Evolutionary conservation across 2,329 filamentous ascomycete genomes (phyloP).

Genomic region (Diplodia corticola): DNA sequence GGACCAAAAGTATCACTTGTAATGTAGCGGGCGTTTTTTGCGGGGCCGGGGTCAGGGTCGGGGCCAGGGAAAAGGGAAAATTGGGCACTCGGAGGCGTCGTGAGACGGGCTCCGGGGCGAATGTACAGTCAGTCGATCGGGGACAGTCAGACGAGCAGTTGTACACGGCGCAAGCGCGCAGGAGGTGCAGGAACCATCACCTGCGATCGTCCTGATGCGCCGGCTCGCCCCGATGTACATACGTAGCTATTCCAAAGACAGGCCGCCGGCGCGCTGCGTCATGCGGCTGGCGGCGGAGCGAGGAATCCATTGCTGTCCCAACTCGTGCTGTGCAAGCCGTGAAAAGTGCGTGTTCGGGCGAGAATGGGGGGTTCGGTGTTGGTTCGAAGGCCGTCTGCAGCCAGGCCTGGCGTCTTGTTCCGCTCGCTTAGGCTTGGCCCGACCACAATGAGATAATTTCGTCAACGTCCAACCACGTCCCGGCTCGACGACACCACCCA

Average conservation of each 20-base stretch:
- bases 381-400: neutral
- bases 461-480: constrained; percentile 22
- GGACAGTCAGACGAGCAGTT: constrained; percentile 4
- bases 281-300: constrained; percentile 11
- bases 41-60: neutral
- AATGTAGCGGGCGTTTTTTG: constrained; percentile 19
- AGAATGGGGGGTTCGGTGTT: neutral
- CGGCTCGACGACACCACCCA: constrained; percentile 14
- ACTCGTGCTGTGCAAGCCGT: neutral
- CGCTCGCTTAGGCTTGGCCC: constrained; percentile 23
- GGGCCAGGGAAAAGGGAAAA: neutral
- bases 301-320: constrained; percentile 1
- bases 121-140: neutral
- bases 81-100: constrained; percentile 12
- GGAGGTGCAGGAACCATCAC: neutral
- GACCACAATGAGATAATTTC: constrained; percentile 25
- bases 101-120: neutral
- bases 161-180: constrained; percentile 15
- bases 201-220: constrained; percentile 12
- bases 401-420: constrained; percentile 15
- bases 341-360: neutral
- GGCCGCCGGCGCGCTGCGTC: neutral
- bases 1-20: constrained; percentile 13
- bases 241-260: constrained; percentile 20
- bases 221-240: constrained; percentile 20